Percentiles rank a stretch among this genome's conserved stretches.
phyloP scores from a whole-genome alignment of 768 basidiomycete species.

The Leucosporidium scottii region DNA sequence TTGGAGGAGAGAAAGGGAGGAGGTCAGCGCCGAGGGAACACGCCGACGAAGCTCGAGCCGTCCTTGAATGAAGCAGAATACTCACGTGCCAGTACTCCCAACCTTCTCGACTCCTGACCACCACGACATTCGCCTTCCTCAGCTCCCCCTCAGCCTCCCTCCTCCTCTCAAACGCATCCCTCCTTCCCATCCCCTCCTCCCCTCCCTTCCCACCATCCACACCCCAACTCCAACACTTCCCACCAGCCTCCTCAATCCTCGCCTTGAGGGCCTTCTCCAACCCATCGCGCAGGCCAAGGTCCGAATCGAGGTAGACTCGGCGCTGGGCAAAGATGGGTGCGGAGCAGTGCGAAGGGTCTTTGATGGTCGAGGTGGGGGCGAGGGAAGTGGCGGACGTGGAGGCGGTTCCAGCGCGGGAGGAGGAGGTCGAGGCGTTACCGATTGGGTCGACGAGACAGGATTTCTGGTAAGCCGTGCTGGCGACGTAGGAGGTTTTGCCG shows the following conservation, averaged over 20 bases:
- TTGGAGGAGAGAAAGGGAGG: not conserved
- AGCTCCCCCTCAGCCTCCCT: slow-evolving; percentile 36
- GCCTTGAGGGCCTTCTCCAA: slow-evolving; percentile 54
- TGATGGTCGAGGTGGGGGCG: not conserved
- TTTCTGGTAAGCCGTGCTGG: no score
- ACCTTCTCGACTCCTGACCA: slow-evolving; percentile 64
- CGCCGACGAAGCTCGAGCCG: no score
- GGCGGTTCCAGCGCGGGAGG: no score
- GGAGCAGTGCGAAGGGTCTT: not conserved
- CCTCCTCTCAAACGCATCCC: slow-evolving; percentile 16
- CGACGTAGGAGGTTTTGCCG: no score
- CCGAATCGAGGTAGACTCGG: slow-evolving; percentile 56
- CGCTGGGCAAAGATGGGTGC: slow-evolving; percentile 53
- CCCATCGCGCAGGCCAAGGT: slow-evolving; percentile 52
- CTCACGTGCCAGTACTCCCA: slow-evolving; percentile 63
- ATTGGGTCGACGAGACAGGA: no score
- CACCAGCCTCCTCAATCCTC: slow-evolving; percentile 59
- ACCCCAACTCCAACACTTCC: slow-evolving; percentile 37
- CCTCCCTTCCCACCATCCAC: slow-evolving; percentile 7
- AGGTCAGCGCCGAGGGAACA: no score
- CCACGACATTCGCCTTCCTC: slow-evolving; percentile 60
- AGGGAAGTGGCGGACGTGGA: not conserved
- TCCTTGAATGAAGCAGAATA: no score
- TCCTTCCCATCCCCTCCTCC: not conserved
- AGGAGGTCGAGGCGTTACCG: no score